Evolutionary conservation across 768 basidiomycete genomes (phyloP), one percentile per base, ranked within the genome.

Genomic region (Lactarius vividus): DNA sequence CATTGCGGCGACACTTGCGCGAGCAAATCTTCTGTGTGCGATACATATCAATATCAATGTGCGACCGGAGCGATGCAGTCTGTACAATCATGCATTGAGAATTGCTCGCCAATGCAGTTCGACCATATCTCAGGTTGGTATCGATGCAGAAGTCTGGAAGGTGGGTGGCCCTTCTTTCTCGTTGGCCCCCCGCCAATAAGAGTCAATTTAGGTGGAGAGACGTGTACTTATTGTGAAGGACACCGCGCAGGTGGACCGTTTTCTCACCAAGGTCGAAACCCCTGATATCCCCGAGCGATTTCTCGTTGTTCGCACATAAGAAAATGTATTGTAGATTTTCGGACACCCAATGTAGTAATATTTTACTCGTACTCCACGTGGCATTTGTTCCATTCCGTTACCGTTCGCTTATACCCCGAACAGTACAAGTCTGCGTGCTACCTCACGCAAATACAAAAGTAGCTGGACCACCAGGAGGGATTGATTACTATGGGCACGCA

Each of bases 61-160:
- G 71, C 39, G 67, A 71, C 61, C 61, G 64, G 23, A 13, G 16
- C 8, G 62, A 63, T 33, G 53, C 66, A 5, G 67, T 72, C 23
- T 70, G 0, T 52, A 60, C 16, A 62, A 64, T 6, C 59, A 64
- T 40, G 72, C 74, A 10, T 68, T 82, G 49, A 72, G 73, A 6
- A 78, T 92, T 29, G 80, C 82, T 16, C 76, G 75, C 4, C 75
- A 77, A 26, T 88, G 88, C 72, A 78, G 80, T 39, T 71, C 83
- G 10, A 82, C 79, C 4, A 75, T 92, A 46, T 73, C 74, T 26
- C 85, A 87, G 64, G 82, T 92, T 68, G 91, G 91, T 4, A 86
- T 85, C 69, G 87, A 86, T 71, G 84, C 86, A 0, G 79, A 78
- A 42, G 89, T 89, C 1, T 91, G 88, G 86, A 83, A 88, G 81